Evolutionary conservation across 2,329 filamentous ascomycete species (phyloP).

Genomic region (Ophiostoma montium): DNA sequence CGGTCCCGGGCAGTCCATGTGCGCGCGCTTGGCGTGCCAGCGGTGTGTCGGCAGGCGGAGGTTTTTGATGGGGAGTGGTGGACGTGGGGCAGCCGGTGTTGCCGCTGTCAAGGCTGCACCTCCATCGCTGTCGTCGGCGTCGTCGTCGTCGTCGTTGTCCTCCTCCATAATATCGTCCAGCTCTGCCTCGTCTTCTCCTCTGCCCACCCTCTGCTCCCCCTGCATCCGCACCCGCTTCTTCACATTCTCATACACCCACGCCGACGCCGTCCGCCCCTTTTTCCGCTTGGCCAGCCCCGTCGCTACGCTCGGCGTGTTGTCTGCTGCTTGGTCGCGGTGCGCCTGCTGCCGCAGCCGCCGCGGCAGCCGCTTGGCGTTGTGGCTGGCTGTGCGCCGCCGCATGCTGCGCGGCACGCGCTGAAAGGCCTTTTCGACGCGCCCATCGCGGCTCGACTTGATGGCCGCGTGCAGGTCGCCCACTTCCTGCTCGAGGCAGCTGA

Average conservation of each 20-base stretch:
- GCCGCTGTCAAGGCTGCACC: slow-evolving; percentile 11
- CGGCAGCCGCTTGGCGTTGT: slow-evolving; percentile 85
- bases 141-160: neutral
- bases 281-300: slow-evolving; percentile 32
- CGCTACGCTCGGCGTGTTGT: slow-evolving; percentile 77
- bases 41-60: slow-evolving; percentile 91
- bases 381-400: slow-evolving; percentile 78
- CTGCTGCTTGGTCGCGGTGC: slow-evolving; percentile 62
- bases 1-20: slow-evolving; percentile 66
- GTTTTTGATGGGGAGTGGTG: slow-evolving; percentile 71
- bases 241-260: slow-evolving; percentile 13
- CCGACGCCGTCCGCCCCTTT: slow-evolving; percentile 15
- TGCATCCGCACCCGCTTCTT: slow-evolving; percentile 20
- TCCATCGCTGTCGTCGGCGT: slow-evolving; percentile 20
- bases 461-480: slow-evolving; percentile 73
- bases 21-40: slow-evolving; percentile 84
- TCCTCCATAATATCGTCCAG: neutral
- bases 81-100: slow-evolving; percentile 40
- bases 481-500: slow-evolving; percentile 77
- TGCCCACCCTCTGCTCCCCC: slow-evolving; percentile 9
- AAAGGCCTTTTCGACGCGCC: slow-evolving; percentile 51
- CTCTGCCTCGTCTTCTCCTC: too few species aligned
- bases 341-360: slow-evolving; percentile 59
- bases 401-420: slow-evolving; percentile 78
- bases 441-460: slow-evolving; percentile 51